Conservation (phyloP, 768 basidiomycete genomes). For the Podaxis rugospora region DNA sequence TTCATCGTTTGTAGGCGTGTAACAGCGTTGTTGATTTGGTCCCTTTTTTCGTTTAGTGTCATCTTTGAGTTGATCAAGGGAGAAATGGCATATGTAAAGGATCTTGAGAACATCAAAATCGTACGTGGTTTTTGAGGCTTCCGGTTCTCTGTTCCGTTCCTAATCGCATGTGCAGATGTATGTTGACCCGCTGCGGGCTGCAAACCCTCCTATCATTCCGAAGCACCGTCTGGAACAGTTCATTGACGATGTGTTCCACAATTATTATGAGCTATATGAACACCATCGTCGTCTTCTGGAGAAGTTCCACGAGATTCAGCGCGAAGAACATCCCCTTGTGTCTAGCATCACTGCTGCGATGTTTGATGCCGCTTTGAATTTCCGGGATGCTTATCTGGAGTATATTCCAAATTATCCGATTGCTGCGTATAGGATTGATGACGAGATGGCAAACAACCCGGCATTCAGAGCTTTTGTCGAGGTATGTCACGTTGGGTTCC, state of each 20-base stretch:
- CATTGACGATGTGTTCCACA: conserved; percentile 86
- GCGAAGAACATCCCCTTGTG: conserved; percentile 81
- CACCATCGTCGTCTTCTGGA: conserved; percentile 78
- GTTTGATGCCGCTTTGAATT: conserved; percentile 87
- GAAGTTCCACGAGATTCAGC: conserved; percentile 80
- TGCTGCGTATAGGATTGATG: conserved; percentile 82
- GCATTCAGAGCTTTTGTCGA: conserved; percentile 82
- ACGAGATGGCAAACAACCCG: conserved; percentile 79
- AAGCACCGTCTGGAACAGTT: conserved; percentile 69
- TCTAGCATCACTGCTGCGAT: conserved; percentile 78
- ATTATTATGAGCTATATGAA: conserved; percentile 68
- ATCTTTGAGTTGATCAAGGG: conserved; percentile 95
- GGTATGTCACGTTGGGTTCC: conserved; percentile 35
- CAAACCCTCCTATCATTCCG: conserved; percentile 76
- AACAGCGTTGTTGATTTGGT: neutral
- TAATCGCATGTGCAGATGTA: conserved; percentile 11
- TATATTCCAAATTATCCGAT: conserved; percentile 94
- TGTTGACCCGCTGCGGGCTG: conserved; percentile 51
- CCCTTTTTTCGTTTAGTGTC: conserved; percentile 41
- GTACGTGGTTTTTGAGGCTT: conserved; percentile 37
- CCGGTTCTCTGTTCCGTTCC: neutral
- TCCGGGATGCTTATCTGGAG: conserved; percentile 89
- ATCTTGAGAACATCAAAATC: conserved; percentile 79
- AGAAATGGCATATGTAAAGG: conserved; percentile 93
- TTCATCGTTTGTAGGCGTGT: neutral